Evolutionary conservation across 164 flowering plant genomes (phyloP), one percentile per base, ranked within the genome.

Genomic region (Pachysandra terminalis): DNA sequence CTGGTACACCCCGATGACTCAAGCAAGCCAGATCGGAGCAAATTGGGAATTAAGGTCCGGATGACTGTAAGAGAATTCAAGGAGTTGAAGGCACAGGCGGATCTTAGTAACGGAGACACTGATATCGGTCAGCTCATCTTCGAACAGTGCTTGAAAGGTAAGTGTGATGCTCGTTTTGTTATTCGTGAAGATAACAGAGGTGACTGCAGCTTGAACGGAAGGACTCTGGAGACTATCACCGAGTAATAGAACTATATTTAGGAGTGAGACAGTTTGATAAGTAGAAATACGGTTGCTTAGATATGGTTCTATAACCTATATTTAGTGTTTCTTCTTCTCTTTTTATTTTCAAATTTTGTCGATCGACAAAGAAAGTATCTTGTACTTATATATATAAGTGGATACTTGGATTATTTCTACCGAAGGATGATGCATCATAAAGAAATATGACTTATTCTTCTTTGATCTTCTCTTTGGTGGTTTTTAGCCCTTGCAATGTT

Each of bases 111-210:
- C 17, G 57, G 71, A n/a, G 40, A 59, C 10, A 21, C 21, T 2
- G 64, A 59, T 17, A 27, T 68, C 17, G 71, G 71, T 17, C n/a
- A 23, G 12, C 64, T 68, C 35, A 68, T 68, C 2, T 12, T 59
- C 48, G 12, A 68, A 51, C 58, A 51, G 23, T 51, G 41, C 49
- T 59, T 68, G 26, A 22, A 51, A 35, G 64, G 71, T 14, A 68
- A 68, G 19, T 28, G 32, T 8, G 49, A 65, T 13, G 51, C 68
- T 37, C 68, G 52, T 35, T 14, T 65, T 35, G 68, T 65, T 55
- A 16, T 16, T n/a, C 21, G 22, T 8, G 17, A 10, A 2, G 49
- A 65, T 5, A 37, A 16, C 19, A 19, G 40, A 9, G 37, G 0
- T 14, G 61, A 45, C 15, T 13, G 2, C 51, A 15, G 16, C 51